phyloP scores from a whole-genome alignment of 1,284 basidiomycete species.

The Pseudozyma pruni region DNA sequence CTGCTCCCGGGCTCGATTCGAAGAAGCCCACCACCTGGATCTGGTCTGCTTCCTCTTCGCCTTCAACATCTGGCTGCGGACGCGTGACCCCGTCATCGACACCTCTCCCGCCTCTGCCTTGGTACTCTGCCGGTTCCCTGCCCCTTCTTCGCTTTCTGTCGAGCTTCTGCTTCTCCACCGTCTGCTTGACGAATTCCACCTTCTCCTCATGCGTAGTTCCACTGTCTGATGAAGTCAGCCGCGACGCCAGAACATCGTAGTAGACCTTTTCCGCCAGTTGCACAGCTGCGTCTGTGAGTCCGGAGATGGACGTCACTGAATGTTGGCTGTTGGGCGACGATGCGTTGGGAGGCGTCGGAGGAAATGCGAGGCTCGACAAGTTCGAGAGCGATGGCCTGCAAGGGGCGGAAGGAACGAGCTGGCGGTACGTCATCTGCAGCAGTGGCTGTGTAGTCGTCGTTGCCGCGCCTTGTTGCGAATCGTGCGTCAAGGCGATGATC shows the following conservation, averaged over 20 bases:
- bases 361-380: slow-evolving; percentile 30
- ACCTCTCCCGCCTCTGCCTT: slow-evolving; percentile 51
- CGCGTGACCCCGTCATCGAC: slow-evolving; percentile 35
- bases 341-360: slow-evolving; percentile 5
- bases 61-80: background rate
- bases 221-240: background rate
- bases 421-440: slow-evolving; percentile 35
- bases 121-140: slow-evolving; percentile 51
- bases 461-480: background rate
- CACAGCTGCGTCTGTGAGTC: slow-evolving; percentile 29
- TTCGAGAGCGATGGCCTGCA: background rate
- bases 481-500: slow-evolving; percentile 10
- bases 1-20: slow-evolving; percentile 7
- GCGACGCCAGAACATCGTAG: slow-evolving; percentile 68
- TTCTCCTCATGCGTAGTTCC: slow-evolving; percentile 16
- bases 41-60: background rate
- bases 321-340: background rate
- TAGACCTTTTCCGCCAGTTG: slow-evolving; percentile 22
- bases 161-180: slow-evolving; percentile 73
- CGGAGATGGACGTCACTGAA: slow-evolving; percentile 26
- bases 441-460: slow-evolving; percentile 9
- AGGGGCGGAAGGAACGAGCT: background rate
- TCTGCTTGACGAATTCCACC: slow-evolving; percentile 73
- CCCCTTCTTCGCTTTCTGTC: slow-evolving; percentile 65
- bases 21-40: slow-evolving; percentile 25